These are phyloP conservation scores for Phymatotrichopsis omnivora DNA, from an alignment of 2,329 filamentous ascomycete species.

Conservation along the genomic window DNA sequence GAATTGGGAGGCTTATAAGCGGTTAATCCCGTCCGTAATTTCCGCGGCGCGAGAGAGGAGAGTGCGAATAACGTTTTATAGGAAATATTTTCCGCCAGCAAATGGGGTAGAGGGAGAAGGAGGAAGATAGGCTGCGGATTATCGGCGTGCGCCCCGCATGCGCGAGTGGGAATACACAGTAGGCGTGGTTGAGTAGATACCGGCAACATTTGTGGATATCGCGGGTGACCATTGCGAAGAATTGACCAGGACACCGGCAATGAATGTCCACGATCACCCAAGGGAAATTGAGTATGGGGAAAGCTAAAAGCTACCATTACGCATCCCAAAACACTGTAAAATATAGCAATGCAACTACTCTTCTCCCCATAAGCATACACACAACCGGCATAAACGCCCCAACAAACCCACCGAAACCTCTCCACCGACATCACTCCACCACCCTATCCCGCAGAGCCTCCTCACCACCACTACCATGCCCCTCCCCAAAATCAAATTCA, in stretches of 20 bases:
- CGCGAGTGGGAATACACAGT: too few species aligned
- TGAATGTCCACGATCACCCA: too few species aligned
- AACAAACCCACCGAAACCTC: neutral
- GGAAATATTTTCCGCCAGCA: slow-evolving; percentile 17
- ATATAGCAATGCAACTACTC: too few species aligned
- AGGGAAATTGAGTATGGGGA: too few species aligned
- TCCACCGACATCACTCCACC: neutral
- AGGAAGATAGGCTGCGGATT: slow-evolving; percentile 34
- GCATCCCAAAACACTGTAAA: too few species aligned
- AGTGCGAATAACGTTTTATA: slow-evolving; percentile 2
- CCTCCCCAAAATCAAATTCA: slow-evolving; percentile 1
- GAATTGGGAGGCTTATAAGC: slow-evolving; percentile 63
- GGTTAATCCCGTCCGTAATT: slow-evolving; percentile 60
- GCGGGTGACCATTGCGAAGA: too few species aligned
- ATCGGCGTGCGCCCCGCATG: too few species aligned
- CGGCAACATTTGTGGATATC: too few species aligned
- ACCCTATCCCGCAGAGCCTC: slow-evolving; percentile 7
- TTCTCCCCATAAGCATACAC: slow-evolving; percentile 32
- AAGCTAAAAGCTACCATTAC: too few species aligned
- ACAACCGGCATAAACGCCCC: neutral
- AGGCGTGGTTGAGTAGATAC: too few species aligned
- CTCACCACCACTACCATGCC: slow-evolving; percentile 1
- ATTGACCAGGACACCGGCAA: too few species aligned
- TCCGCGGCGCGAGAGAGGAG: neutral
- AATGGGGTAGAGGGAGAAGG: neutral